Evolutionary conservation across 1,284 basidiomycete species (phyloP).

Genomic region (Irpex rosettiformis): DNA sequence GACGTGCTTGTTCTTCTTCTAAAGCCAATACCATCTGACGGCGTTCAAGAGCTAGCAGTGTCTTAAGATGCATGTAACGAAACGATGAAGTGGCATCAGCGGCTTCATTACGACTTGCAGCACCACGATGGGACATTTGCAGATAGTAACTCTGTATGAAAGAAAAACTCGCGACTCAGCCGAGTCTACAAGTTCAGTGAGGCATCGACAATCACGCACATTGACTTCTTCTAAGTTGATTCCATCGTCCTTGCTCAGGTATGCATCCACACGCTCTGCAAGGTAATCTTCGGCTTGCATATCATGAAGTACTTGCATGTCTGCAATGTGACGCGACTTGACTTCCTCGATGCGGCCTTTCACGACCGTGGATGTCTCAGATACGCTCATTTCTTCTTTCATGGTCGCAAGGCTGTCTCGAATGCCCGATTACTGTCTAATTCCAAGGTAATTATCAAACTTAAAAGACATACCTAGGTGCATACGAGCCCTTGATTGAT

Average conservation of each 20-base stretch:
- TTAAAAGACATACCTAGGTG: constrained; percentile 22
- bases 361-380: constrained; percentile 16
- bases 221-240: constrained; percentile 16
- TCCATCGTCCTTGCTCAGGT: constrained; percentile 19
- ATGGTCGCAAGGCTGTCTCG: constrained; percentile 16
- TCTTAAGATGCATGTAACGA: constrained; percentile 40
- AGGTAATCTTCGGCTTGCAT: constrained; percentile 26
- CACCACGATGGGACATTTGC: neutral
- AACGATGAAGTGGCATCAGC: neutral
- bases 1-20: constrained; percentile 32
- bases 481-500: constrained; percentile 24
- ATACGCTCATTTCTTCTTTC: constrained; percentile 14
- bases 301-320: constrained; percentile 21
- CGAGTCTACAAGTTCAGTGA: too few relatives aligned
- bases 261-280: constrained; percentile 20
- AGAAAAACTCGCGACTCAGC: too few relatives aligned
- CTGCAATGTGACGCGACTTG: constrained; percentile 19
- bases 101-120: neutral
- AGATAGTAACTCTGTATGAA: neutral
- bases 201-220: constrained; percentile 12
- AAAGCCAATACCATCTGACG: constrained; percentile 18
- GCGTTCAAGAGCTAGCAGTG: constrained; percentile 31
- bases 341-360: constrained; percentile 17
- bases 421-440: constrained; percentile 13
- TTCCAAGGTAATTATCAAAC: neutral